Conservation (phyloP, 805 yeast genomes). For the Wilhelminamyces savonicus region DNA sequence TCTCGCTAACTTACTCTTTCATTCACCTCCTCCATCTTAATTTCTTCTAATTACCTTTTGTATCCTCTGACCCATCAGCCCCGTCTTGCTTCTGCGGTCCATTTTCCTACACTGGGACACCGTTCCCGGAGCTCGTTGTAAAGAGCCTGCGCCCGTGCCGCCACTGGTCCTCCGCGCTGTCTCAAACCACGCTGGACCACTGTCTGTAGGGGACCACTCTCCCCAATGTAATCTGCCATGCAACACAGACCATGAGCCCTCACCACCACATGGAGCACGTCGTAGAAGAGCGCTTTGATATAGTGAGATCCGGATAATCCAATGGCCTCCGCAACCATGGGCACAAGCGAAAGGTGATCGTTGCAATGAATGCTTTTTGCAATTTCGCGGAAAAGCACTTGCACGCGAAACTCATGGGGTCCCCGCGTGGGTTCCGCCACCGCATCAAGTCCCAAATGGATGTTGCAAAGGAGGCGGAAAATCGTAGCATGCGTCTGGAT, state of each 20-base stretch:
- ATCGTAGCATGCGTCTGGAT: not conserved
- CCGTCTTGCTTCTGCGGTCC: too few relatives aligned
- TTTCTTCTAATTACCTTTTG: too few relatives aligned
- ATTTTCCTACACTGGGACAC: too few relatives aligned
- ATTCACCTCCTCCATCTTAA: too few relatives aligned
- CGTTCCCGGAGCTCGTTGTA: too few relatives aligned
- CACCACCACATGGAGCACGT: conserved; percentile 6
- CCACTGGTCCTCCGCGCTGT: not conserved
- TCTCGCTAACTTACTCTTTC: too few relatives aligned
- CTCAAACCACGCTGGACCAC: not conserved
- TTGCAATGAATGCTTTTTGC: conserved; percentile 6
- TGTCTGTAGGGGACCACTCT: not conserved
- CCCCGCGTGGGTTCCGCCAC: conserved; percentile 4
- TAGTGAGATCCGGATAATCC: conserved; percentile 6
- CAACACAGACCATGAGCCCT: conserved; percentile 9
- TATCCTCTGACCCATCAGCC: too few relatives aligned
- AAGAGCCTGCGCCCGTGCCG: not conserved
- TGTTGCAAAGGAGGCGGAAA: conserved; percentile 9
- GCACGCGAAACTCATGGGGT: conserved; percentile 4
- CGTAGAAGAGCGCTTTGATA: conserved; percentile 9
- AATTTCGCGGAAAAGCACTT: conserved; percentile 7
- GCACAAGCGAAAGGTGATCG: conserved; percentile 6
- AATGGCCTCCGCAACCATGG: conserved; percentile 5
- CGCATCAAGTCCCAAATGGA: conserved; percentile 8
- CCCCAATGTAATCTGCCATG: conserved; percentile 1